Evolutionary conservation across 2,329 filamentous ascomycete genomes (phyloP).

Genomic region (Alternaria atra): DNA sequence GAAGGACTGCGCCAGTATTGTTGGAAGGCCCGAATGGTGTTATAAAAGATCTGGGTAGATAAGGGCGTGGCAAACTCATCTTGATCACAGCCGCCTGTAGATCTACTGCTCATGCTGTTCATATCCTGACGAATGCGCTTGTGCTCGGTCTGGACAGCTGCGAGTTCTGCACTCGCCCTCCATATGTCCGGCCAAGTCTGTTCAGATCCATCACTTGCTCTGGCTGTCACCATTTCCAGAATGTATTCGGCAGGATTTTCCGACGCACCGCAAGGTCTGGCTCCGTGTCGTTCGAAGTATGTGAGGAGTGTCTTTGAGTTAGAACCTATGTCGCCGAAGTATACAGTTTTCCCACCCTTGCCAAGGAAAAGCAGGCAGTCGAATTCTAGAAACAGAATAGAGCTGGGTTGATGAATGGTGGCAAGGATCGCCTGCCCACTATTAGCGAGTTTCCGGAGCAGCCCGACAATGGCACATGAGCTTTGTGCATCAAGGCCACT

Average conservation of each 20-base stretch:
- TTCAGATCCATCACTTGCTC: slow-evolving; percentile 35
- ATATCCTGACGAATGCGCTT: too few relatives aligned
- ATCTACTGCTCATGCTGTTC: too few relatives aligned
- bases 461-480: neutral
- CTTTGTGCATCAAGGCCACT: slow-evolving; percentile 66
- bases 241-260: slow-evolving; percentile 73
- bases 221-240: slow-evolving; percentile 73
- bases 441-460: slow-evolving; percentile 1
- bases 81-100: too few relatives aligned
- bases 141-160: too few relatives aligned
- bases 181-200: neutral
- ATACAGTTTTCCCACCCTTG: slow-evolving; percentile 77
- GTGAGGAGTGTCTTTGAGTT: slow-evolving; percentile 72
- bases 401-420: slow-evolving; percentile 87
- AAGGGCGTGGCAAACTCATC: too few relatives aligned
- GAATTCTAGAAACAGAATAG: slow-evolving; percentile 82
- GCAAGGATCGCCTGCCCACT: slow-evolving; percentile 59
- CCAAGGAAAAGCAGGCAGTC: slow-evolving; percentile 79
- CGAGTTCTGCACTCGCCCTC: too few relatives aligned
- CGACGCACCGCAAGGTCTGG: slow-evolving; percentile 58
- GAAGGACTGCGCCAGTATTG: too few relatives aligned
- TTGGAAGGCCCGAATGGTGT: too few relatives aligned
- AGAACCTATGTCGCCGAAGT: slow-evolving; percentile 80
- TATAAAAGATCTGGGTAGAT: too few relatives aligned
- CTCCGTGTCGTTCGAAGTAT: slow-evolving; percentile 60